Evolutionary conservation across 495 filamentous ascomycete genomes (phyloP).

Genomic region (Amorphotheca resinae): DNA sequence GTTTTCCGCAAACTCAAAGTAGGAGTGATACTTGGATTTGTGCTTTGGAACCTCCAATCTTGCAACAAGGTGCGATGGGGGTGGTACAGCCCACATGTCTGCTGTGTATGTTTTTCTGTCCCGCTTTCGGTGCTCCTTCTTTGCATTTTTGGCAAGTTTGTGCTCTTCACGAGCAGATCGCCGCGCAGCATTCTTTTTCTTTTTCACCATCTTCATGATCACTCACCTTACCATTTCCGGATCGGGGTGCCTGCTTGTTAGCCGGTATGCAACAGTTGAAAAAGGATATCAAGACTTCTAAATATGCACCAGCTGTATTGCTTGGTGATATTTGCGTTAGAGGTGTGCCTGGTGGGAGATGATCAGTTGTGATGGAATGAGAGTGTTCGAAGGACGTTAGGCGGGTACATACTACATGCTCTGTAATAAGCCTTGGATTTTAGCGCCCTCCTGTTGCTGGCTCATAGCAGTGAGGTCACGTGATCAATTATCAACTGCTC

Average conservation of each 20-base stretch:
- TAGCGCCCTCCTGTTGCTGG: too few relatives aligned
- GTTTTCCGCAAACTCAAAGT: constrained; percentile 42
- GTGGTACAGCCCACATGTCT: constrained; percentile 14
- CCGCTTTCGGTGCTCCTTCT: constrained; percentile 9
- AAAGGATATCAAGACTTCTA: constrained; percentile 1
- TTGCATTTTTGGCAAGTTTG: constrained; percentile 4
- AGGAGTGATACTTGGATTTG: constrained; percentile 38
- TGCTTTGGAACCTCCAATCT: constrained; percentile 17
- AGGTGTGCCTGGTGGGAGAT: too few relatives aligned
- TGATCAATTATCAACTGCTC: too few relatives aligned
- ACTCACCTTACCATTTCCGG: constrained; percentile 10
- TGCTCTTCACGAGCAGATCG: constrained; percentile 11
- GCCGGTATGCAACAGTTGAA: constrained; percentile 1
- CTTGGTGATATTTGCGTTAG: too few relatives aligned
- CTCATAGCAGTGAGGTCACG: too few relatives aligned
- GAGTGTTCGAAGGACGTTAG: too few relatives aligned
- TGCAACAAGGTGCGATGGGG: constrained; percentile 17
- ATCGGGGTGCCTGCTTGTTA: background rate
- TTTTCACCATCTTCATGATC: constrained; percentile 10
- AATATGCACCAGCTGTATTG: constrained; percentile 6
- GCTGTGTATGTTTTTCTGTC: constrained; percentile 12
- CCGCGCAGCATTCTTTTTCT: constrained; percentile 7
- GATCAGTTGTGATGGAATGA: too few relatives aligned
- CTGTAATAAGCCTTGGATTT: too few relatives aligned
- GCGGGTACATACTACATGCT: too few relatives aligned